Percentiles rank a stretch among this genome's conserved stretches.
Evolutionary conservation across 2,329 filamentous ascomycete species (phyloP).

Genomic region (Claviceps digitariae): DNA sequence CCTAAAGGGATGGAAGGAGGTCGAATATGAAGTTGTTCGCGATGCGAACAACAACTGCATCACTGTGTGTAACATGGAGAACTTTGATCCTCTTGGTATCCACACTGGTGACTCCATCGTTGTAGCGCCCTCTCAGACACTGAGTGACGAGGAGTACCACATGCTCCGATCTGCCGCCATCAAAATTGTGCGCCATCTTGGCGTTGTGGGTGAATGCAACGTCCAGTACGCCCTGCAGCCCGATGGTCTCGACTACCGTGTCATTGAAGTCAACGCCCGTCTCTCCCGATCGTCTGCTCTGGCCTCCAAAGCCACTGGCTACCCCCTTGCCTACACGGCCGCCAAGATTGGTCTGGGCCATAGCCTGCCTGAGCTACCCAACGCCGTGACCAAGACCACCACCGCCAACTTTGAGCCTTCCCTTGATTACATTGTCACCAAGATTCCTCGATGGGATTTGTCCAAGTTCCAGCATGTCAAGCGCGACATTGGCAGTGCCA

Average conservation of each 20-base stretch:
- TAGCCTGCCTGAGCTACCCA: slow-evolving; percentile 87
- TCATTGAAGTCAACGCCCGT: slow-evolving; percentile 98
- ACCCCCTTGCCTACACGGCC: slow-evolving; percentile 91
- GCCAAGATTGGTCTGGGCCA: slow-evolving; percentile 97
- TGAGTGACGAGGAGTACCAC: slow-evolving; percentile 98
- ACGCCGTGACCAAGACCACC: slow-evolving; percentile 96
- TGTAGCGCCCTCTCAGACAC: slow-evolving; percentile 88
- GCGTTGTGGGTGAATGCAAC: slow-evolving; percentile 97
- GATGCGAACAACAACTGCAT: slow-evolving; percentile 98
- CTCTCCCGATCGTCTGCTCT: slow-evolving; percentile 93
- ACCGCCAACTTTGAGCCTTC: slow-evolving; percentile 98
- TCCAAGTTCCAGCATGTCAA: slow-evolving; percentile 99
- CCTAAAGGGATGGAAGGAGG: slow-evolving; percentile 98
- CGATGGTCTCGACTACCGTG: slow-evolving; percentile 92
- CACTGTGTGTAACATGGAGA: slow-evolving; percentile 73
- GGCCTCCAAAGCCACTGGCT: slow-evolving; percentile 95
- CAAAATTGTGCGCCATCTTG: slow-evolving; percentile 94
- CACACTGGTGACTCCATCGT: slow-evolving; percentile 99
- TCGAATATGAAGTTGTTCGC: slow-evolving; percentile 96
- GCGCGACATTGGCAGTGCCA: slow-evolving; percentile 90
- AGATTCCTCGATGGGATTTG: slow-evolving; percentile 97
- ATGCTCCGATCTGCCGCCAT: slow-evolving; percentile 97
- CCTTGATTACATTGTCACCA: slow-evolving; percentile 94
- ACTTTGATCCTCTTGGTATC: slow-evolving; percentile 94
- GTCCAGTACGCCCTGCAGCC: slow-evolving; percentile 96